Conservation (phyloP, 176 grass and related monocot species). For the Bolboschoenus planiculmis region DNA sequence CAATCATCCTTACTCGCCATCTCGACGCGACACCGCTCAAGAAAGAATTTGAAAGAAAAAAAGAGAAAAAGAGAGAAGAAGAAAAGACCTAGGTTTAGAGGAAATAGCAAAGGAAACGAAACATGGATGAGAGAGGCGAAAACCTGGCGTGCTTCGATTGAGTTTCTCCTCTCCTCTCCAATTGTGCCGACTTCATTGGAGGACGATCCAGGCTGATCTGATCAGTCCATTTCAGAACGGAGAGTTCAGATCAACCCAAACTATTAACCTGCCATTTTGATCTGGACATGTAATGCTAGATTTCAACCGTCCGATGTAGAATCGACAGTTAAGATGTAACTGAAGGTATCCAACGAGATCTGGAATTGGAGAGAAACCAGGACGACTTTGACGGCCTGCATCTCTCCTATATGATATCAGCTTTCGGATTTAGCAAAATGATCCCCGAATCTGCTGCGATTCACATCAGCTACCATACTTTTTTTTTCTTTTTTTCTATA, state of each 20-base stretch:
- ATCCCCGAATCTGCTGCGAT: too few relatives aligned
- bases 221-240: background rate
- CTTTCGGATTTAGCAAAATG: too few relatives aligned
- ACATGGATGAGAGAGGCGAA: background rate
- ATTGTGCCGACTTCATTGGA: background rate
- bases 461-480: too few relatives aligned
- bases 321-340: background rate
- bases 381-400: background rate
- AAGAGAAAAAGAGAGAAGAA: background rate
- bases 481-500: too few relatives aligned
- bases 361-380: background rate
- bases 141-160: background rate
- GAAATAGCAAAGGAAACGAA: background rate
- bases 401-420: too few relatives aligned
- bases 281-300: too few relatives aligned
- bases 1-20: slow-evolving; percentile 75
- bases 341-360: too few relatives aligned
- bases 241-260: background rate
- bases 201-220: background rate
- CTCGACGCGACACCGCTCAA: background rate
- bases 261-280: background rate
- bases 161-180: background rate
- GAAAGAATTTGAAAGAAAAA: background rate
- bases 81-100: slow-evolving; percentile 1
- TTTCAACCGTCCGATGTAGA: background rate